Evolutionary conservation across 495 filamentous ascomycete species (phyloP).

Genomic region (Penicillium nucicola): DNA sequence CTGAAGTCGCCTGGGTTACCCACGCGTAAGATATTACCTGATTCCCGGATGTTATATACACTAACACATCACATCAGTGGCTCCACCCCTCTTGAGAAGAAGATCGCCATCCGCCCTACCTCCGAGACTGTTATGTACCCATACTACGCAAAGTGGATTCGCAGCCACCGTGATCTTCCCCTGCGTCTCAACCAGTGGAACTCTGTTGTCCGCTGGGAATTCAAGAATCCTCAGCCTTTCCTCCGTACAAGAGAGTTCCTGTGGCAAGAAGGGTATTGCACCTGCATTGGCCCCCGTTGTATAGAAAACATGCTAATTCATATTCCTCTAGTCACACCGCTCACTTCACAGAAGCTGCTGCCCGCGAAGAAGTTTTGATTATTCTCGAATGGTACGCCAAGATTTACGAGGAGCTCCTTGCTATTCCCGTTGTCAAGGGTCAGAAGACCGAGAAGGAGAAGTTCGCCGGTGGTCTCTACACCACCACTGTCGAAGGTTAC

Average conservation of each 20-base stretch:
- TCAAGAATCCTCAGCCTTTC: slow-evolving; percentile 96
- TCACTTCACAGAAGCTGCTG: slow-evolving; percentile 73
- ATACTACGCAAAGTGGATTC: slow-evolving; percentile 96
- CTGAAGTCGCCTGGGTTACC: slow-evolving; percentile 98
- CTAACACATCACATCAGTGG: slow-evolving; percentile 41
- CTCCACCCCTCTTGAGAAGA: slow-evolving; percentile 85
- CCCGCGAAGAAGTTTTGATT: slow-evolving; percentile 79
- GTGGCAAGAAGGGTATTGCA: slow-evolving; percentile 69
- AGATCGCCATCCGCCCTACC: slow-evolving; percentile 93
- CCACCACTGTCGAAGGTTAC: slow-evolving; percentile 85
- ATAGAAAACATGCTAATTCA: background rate
- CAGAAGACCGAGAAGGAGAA: slow-evolving; percentile 89
- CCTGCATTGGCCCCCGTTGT: background rate
- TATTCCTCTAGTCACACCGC: slow-evolving; percentile 74
- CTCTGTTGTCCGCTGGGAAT: slow-evolving; percentile 96
- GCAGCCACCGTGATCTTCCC: slow-evolving; percentile 89
- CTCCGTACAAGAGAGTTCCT: slow-evolving; percentile 89
- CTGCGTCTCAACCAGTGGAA: slow-evolving; percentile 97
- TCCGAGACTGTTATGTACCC: slow-evolving; percentile 94
- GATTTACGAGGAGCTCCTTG: slow-evolving; percentile 89
- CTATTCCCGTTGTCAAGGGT: slow-evolving; percentile 89
- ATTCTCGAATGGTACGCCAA: slow-evolving; percentile 92
- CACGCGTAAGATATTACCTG: slow-evolving; percentile 63
- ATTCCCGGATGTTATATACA: slow-evolving; percentile 1
- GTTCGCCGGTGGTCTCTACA: slow-evolving; percentile 94